Conservation (phyloP, 1,139 yeast species). For the Taphrina confusa region DNA sequence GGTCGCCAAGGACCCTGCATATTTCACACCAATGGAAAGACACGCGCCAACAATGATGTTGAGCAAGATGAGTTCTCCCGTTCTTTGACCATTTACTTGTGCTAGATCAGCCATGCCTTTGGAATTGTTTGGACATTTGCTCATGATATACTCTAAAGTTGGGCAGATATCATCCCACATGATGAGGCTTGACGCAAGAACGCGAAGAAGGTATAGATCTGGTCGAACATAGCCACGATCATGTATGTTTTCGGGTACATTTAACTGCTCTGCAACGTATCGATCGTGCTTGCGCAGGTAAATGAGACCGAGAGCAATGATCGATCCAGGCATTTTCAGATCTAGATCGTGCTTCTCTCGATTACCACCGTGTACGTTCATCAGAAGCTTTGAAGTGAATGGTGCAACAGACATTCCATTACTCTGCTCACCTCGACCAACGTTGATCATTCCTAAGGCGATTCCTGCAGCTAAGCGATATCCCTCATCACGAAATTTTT, state of each 20-base stretch:
- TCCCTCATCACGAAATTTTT: constrained; percentile 61
- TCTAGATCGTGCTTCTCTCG: constrained; percentile 59
- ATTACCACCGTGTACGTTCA: constrained; percentile 62
- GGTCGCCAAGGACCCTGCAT: constrained; percentile 67
- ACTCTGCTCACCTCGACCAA: constrained; percentile 71
- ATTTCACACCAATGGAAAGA: constrained; percentile 70
- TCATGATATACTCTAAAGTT: constrained; percentile 61
- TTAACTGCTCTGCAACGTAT: constrained; percentile 64
- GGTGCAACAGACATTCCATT: constrained; percentile 67
- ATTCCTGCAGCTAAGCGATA: constrained; percentile 87
- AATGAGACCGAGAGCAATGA: constrained; percentile 72
- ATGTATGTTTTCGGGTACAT: constrained; percentile 63
- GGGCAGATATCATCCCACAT: constrained; percentile 70
- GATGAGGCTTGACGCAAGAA: constrained; percentile 68
- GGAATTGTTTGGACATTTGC: constrained; percentile 31
- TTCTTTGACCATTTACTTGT: constrained; percentile 50
- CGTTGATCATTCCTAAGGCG: constrained; percentile 80
- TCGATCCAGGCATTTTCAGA: constrained; percentile 78
- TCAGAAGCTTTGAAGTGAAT: constrained; percentile 64
- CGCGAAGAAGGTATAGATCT: constrained; percentile 68
- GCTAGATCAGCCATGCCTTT: constrained; percentile 40
- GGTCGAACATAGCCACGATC: constrained; percentile 76
- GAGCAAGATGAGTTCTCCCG: constrained; percentile 65
- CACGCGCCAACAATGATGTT: constrained; percentile 76
- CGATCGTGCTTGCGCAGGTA: constrained; percentile 67